Conservation (phyloP, 768 basidiomycete genomes). For the Leccinum rimulosum region DNA sequence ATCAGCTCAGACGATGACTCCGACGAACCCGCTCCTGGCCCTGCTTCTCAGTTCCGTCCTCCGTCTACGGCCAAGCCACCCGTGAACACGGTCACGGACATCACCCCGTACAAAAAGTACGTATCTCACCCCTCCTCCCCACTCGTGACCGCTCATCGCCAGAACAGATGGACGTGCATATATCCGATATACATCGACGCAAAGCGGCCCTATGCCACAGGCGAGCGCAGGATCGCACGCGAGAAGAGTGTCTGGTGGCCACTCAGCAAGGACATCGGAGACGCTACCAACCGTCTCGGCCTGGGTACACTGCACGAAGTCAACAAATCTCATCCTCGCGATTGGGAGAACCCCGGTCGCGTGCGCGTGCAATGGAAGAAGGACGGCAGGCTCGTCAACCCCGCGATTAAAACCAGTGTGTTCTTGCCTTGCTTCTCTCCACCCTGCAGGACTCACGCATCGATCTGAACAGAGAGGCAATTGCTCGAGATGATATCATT, state of each 20-base stretch:
- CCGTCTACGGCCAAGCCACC: slow-evolving; percentile 23
- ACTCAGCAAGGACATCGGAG: slow-evolving; percentile 87
- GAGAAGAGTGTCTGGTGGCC: slow-evolving; percentile 92
- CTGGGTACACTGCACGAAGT: slow-evolving; percentile 86
- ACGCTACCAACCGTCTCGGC: slow-evolving; percentile 74
- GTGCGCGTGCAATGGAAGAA: slow-evolving; percentile 93
- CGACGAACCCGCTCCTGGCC: slow-evolving; percentile 43
- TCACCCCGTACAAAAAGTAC: slow-evolving; percentile 82
- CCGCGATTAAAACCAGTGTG: slow-evolving; percentile 74
- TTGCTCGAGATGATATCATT: slow-evolving; percentile 71
- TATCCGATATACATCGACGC: slow-evolving; percentile 98
- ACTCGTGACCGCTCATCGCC: slow-evolving; percentile 5
- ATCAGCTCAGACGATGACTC: slow-evolving; percentile 30
- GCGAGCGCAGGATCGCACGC: slow-evolving; percentile 78
- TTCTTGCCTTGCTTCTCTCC: slow-evolving; percentile 13
- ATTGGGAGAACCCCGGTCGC: slow-evolving; percentile 98
- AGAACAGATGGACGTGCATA: slow-evolving; percentile 84
- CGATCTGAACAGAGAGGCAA: slow-evolving; percentile 61
- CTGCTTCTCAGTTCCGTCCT: slow-evolving; percentile 48
- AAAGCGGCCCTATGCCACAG: slow-evolving; percentile 81
- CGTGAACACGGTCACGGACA: slow-evolving; percentile 55
- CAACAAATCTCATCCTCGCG: slow-evolving; percentile 86
- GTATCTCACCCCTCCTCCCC: slow-evolving; percentile 24
- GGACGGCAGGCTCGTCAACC: slow-evolving; percentile 64
- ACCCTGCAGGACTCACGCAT: neutral